Base-by-base conservation (phyloP, 139 green algal species). In the Tetradesmus obliquus region DNA sequence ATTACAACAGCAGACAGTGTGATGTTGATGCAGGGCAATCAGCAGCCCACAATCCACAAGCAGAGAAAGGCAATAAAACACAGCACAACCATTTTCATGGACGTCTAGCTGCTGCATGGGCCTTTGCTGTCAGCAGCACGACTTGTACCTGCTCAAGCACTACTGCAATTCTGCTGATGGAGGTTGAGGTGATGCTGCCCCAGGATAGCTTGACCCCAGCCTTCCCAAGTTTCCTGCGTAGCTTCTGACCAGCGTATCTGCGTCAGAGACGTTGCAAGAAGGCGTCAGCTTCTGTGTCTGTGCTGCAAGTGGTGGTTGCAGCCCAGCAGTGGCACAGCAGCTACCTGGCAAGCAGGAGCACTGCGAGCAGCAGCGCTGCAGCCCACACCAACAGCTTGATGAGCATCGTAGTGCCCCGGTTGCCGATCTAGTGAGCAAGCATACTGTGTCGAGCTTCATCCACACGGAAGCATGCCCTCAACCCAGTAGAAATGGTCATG, bases 311-410 rank as follows among this genome's bases (percentile, higher is more conserved):
- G 66, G 66, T 76, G 66, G 66, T 76, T 24, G 45, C 80, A 85
- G 51, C 13, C 51, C 32, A 58, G 32, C 80, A 85, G 80, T 24
- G 15, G 51, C 45, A 85, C 80, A 85, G 80, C 80, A 85, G 51
- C 51, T 79, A 88, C 84, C 84, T 88, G 58, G 58, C 84, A 19
- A 88, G 19, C 57, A 79, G 3, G 5, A 88, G 84, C 57, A 79
- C 58, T 45, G 58, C 84, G 4, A 88, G 76, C 76, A 82, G 8
- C 76, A 82, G 3, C 76, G 24, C 8, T 51, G 3, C 76, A 17
- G 24, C 24, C 20, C 13, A 4, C 3, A 82, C 5, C 24, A 51
- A 15, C 15, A 76, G 66, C 66, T 76, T 76, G 17, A 76, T 76
- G 17, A 76, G 66, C 66, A 76, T 76, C 5, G 17, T 76, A 24